Conservation (phyloP, 345 rosid species). For the Gossypioides kirkii region DNA sequence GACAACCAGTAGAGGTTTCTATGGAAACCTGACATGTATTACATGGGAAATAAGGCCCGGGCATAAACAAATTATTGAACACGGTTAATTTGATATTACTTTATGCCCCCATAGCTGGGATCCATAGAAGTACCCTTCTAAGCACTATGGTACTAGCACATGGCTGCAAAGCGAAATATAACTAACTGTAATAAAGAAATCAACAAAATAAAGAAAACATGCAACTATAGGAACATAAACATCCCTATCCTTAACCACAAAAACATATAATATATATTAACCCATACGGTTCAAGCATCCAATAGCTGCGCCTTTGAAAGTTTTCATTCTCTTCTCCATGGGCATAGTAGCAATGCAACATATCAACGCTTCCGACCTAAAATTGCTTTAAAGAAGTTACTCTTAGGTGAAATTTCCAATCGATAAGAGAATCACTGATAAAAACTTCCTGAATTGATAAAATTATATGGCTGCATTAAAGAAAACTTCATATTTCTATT, state of each 20-base stretch:
- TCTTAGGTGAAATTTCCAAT: not conserved
- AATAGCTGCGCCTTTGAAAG: constrained; percentile 94
- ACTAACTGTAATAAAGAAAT: not conserved
- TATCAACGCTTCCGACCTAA: constrained; percentile 92
- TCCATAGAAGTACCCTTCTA: not conserved
- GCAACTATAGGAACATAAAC: not conserved
- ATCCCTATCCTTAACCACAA: not conserved
- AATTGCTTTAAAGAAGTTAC: constrained; percentile 27
- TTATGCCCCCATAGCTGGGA: not conserved
- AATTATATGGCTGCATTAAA: not conserved
- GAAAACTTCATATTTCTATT: not conserved
- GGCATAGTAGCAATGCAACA: constrained; percentile 93
- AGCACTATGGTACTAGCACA: not conserved
- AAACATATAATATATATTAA: not conserved
- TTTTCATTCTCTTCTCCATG: constrained; percentile 89
- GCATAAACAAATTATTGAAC: not conserved
- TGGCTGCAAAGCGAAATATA: not conserved
- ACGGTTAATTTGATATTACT: not conserved
- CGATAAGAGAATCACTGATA: not conserved
- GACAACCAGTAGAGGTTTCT: not conserved
- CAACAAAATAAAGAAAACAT: not conserved
- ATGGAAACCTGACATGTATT: not conserved
- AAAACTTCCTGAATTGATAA: constrained; percentile 5
- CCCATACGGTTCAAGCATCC: constrained; percentile 83
- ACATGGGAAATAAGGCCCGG: not conserved